Conservation (phyloP, 2,329 filamentous ascomycete genomes). For the Trichoderma koningii region DNA sequence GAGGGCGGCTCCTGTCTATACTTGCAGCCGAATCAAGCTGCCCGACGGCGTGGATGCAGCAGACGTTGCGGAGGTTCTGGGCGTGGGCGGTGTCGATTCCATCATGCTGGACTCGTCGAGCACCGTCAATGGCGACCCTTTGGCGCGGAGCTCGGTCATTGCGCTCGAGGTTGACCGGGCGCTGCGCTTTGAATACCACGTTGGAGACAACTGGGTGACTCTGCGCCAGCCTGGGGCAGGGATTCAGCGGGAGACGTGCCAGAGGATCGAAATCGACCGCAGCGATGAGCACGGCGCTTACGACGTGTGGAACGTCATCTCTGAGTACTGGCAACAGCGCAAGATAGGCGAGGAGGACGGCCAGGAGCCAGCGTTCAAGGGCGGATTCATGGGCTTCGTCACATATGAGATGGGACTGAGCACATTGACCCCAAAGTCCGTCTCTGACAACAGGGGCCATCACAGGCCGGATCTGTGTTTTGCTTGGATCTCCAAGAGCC, state of each 20-base stretch:
- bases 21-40: constrained; percentile 47
- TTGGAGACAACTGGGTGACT: constrained; percentile 47
- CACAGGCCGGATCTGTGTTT: constrained; percentile 71
- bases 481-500: constrained; percentile 72
- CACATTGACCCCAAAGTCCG: constrained; percentile 37
- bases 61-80: constrained; percentile 57
- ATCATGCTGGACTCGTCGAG: constrained; percentile 64
- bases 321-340: constrained; percentile 46
- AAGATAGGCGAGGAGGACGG: constrained; percentile 30
- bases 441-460: constrained; percentile 38
- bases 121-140: constrained; percentile 47
- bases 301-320: constrained; percentile 54
- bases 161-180: constrained; percentile 63
- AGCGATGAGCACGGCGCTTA: constrained; percentile 36
- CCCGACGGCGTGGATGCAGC: constrained; percentile 52
- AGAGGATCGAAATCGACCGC: constrained; percentile 32
- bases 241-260: constrained; percentile 35
- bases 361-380: constrained; percentile 64
- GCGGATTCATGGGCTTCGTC: constrained; percentile 80
- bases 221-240: constrained; percentile 34
- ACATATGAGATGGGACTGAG: constrained; percentile 79
- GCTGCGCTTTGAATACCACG: constrained; percentile 59
- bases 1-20: constrained; percentile 40
- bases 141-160: constrained; percentile 69
- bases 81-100: constrained; percentile 45